phyloP scores from a whole-genome alignment of 495 filamentous ascomycete species.

The Annulohypoxylon moriforme region DNA sequence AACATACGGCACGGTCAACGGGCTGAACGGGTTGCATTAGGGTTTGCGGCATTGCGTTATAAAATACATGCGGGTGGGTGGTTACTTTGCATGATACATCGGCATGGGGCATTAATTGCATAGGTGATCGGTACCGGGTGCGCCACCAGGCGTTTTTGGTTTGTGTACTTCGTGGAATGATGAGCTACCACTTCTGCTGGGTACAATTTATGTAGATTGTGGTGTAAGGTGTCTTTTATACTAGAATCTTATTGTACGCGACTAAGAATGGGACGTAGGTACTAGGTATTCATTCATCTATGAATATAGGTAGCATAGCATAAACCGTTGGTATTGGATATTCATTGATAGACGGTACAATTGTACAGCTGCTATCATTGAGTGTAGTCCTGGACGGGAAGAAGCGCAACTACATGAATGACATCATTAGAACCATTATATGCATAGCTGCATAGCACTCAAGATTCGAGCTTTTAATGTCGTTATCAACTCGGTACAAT shows the following conservation, averaged over 20 bases:
- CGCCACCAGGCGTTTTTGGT: conserved; percentile 25
- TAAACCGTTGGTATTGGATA: not conserved
- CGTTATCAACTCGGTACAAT: conserved; percentile 26
- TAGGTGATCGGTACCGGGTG: conserved; percentile 17
- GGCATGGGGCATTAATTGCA: conserved; percentile 37
- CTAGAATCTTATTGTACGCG: not conserved
- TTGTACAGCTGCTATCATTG: not conserved
- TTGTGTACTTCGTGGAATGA: conserved; percentile 17
- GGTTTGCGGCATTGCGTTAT: conserved; percentile 38
- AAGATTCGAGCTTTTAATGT: not conserved
- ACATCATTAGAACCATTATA: not conserved
- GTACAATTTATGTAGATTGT: not conserved
- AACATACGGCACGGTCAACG: conserved; percentile 6
- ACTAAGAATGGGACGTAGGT: not conserved
- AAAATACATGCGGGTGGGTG: conserved; percentile 30
- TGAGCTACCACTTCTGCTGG: conserved; percentile 7
- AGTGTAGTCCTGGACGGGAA: not conserved
- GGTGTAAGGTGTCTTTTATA: not conserved
- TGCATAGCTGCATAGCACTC: not conserved
- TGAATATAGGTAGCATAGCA: not conserved
- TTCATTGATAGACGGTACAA: not conserved
- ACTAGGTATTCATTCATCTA: not conserved
- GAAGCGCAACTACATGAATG: not conserved
- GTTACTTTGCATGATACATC: conserved; percentile 44
- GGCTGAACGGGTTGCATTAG: conserved; percentile 33